phyloP scores from a whole-genome alignment of 345 rosid genomes.

The Syzygium aromaticum region DNA sequence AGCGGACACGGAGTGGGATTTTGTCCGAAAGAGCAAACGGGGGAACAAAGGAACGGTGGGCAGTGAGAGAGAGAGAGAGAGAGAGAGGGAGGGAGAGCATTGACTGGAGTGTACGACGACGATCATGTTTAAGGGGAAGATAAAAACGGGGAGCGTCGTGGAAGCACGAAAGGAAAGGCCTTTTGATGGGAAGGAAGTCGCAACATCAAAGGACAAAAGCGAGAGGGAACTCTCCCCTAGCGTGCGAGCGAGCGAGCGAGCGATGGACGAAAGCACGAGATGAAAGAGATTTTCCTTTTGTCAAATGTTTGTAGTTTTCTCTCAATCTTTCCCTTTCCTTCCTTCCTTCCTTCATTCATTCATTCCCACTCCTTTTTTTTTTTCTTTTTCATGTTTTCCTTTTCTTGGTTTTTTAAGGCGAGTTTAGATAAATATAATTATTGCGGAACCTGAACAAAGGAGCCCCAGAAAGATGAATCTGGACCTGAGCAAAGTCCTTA shows the following conservation, averaged over 20 bases:
- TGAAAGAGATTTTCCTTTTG: not conserved
- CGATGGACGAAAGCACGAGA: not conserved
- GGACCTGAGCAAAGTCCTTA: too few species aligned
- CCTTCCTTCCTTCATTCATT: not conserved
- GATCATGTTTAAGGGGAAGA: not conserved
- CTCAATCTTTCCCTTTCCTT: not conserved
- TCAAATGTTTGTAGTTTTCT: not conserved
- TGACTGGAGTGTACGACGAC: not conserved
- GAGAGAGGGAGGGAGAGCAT: not conserved
- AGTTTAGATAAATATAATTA: not conserved
- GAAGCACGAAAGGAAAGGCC: not conserved
- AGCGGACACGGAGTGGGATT: not conserved
- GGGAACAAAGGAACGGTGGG: not conserved
- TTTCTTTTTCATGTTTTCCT: not conserved
- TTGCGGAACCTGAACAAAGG: not conserved
- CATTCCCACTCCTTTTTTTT: not conserved
- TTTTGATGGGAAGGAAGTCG: not conserved
- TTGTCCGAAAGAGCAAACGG: not conserved
- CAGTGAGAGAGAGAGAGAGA: not conserved
- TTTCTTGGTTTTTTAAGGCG: not conserved
- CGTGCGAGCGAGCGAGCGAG: not conserved
- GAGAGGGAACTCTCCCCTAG: not conserved
- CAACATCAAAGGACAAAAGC: constrained; percentile 15
- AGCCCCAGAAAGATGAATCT: too few species aligned
- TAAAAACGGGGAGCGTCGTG: not conserved